Base-by-base conservation (phyloP, 345 rosid genomes). In the Moricandia moricandioides region DNA sequence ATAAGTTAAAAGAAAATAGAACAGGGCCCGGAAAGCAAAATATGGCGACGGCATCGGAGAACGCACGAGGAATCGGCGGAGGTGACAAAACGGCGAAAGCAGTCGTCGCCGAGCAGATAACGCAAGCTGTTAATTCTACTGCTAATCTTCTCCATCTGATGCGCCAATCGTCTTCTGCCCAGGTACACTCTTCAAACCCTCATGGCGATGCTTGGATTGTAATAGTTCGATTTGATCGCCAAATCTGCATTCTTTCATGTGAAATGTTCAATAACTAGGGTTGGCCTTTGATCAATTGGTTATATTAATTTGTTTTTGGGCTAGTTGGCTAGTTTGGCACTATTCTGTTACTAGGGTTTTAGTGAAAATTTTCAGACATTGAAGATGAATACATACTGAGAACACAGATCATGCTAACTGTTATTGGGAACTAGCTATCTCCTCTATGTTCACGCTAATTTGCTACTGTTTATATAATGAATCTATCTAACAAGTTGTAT, bases 91-190 rank as follows among this genome's bases (percentile, higher is more conserved):
- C 88, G 7, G 89, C 94, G 7, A 91, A 86, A 80, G 89, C 93
- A 52, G 10, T 75, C 14, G 96, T 91, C 55, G 80, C 88, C 39
- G 98, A 91, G 59, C 93, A 93, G 72, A 89, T 89, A 24, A 73
- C 93, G 1, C 96, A 93, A 77, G 84, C 96, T 12, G 84, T 93
- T 0, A 91, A 82, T 78, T 91, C 97, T 69, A 91, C 94, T 57
- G 83, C 93, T 73, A 91, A 91, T 58, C 94, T 91, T 67, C 91
- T 93, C 43, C 87, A 89, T 34, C 85, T 93, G 63, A 91, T 88
- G 88, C 92, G 91, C 60, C 91, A 86, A 17, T 87, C 98, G n/a
- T 91, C 94, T 72, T 66, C 91, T 80, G 83, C 93, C 33, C 91
- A 89, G 88, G 98, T 80, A 55, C 12, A 1, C 24, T 35, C 70